These are phyloP conservation scores for Termitomyces sp. DNA, from an alignment of 768 basidiomycete genomes.

Conservation along the genomic window DNA sequence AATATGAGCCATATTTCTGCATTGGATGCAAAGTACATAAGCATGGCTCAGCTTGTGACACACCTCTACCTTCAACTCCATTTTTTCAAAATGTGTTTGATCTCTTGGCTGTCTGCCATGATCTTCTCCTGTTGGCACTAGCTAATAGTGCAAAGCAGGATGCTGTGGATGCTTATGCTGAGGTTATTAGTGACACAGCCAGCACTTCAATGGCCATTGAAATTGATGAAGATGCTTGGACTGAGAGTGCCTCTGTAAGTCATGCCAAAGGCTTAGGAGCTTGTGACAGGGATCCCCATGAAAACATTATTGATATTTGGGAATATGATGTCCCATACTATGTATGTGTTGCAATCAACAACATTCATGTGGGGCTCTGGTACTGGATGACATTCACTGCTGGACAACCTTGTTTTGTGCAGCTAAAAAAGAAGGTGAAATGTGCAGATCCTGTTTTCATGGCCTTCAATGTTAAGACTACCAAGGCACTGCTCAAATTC, in stretches of 20 bases:
- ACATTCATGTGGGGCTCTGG: too few species aligned
- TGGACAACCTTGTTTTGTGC: conserved; percentile 71
- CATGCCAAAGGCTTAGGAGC: conserved; percentile 23
- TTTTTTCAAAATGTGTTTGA: conserved; percentile 94
- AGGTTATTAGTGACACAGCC: too few species aligned
- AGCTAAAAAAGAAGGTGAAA: too few species aligned
- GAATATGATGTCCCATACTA: too few species aligned
- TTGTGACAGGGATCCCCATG: conserved; percentile 74
- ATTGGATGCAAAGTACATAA: too few species aligned
- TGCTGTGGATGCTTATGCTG: conserved; percentile 94
- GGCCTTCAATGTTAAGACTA: conserved; percentile 99
- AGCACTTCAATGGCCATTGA: too few species aligned
- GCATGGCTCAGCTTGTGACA: conserved; percentile 5
- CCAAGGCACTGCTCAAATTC: conserved; percentile 95
- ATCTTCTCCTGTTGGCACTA: too few species aligned
- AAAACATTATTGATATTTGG: too few species aligned
- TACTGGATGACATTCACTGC: conserved; percentile 82
- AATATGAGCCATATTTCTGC: too few species aligned
- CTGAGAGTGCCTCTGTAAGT: too few species aligned
- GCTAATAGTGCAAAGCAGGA: conserved; percentile 89
- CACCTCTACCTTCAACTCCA: conserved; percentile 81
- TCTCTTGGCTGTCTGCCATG: conserved; percentile 80
- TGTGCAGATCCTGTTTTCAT: conserved; percentile 98
- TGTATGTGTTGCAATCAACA: too few species aligned
- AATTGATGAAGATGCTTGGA: too few species aligned